Evolutionary conservation across 495 filamentous ascomycete species (phyloP).

Genomic region (Eremomyces bilateralis): DNA sequence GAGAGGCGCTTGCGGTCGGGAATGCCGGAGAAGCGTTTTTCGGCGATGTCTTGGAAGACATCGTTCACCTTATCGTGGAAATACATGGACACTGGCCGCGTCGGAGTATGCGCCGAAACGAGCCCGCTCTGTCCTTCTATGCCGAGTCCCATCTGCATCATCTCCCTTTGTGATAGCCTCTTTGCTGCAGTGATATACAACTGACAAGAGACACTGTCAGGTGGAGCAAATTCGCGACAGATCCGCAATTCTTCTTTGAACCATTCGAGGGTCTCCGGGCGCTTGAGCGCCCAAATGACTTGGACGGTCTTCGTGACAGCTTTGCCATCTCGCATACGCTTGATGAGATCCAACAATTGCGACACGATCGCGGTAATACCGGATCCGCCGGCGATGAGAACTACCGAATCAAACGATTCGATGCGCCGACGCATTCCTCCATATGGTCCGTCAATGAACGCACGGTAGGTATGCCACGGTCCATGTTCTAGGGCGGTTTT

Average conservation of each 20-base stretch:
- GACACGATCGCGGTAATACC: constrained; percentile 86
- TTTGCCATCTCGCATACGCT: constrained; percentile 81
- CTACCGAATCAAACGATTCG: constrained; percentile 79
- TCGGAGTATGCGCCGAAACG: constrained; percentile 24
- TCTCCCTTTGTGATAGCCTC: constrained; percentile 26
- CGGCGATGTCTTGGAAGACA: constrained; percentile 57
- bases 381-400: constrained; percentile 81
- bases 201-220: constrained; percentile 70
- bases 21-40: constrained; percentile 32
- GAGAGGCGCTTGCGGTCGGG: constrained; percentile 37
- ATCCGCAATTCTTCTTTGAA: constrained; percentile 89
- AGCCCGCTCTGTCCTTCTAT: constrained; percentile 8
- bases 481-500: constrained; percentile 57
- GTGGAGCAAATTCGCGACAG: constrained; percentile 63
- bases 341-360: constrained; percentile 76
- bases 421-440: constrained; percentile 83
- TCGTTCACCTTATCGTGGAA: constrained; percentile 72
- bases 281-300: constrained; percentile 79
- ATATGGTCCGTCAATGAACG: constrained; percentile 84
- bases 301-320: constrained; percentile 78
- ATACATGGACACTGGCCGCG: constrained; percentile 37
- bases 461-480: constrained; percentile 69
- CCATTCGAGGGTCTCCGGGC: constrained; percentile 87
- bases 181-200: constrained; percentile 74
- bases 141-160: too few relatives aligned